Conservation (phyloP, 2,329 filamentous ascomycete species). For the Colletotrichum costaricense region DNA sequence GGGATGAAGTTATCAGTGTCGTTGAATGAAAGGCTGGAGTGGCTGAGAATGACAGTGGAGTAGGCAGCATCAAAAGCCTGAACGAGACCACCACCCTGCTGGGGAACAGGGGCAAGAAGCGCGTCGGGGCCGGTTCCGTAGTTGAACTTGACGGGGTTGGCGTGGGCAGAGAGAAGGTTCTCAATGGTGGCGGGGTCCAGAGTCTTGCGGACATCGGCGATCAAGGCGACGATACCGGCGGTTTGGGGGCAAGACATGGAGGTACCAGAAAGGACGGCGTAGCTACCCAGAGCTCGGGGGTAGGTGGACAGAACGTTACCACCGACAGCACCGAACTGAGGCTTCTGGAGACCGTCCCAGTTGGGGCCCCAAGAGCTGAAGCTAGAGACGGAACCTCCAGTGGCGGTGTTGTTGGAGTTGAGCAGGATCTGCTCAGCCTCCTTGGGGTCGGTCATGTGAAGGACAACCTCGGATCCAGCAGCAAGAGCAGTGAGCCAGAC, state of each 20-base stretch:
- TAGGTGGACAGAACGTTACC: slow-evolving; percentile 70
- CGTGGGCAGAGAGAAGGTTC: slow-evolving; percentile 60
- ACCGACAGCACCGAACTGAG: slow-evolving; percentile 66
- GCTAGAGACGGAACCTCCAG: slow-evolving; percentile 62
- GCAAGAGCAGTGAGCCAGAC: slow-evolving; percentile 57
- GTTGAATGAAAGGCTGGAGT: slow-evolving; percentile 71
- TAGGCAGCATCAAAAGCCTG: slow-evolving; percentile 70
- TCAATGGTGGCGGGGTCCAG: slow-evolving; percentile 62
- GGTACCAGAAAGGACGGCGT: slow-evolving; percentile 65
- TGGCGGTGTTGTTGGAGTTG: slow-evolving; percentile 51
- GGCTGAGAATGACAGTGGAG: slow-evolving; percentile 62
- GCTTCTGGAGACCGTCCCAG: slow-evolving; percentile 68
- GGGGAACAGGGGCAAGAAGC: slow-evolving; percentile 64
- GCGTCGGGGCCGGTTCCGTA: slow-evolving; percentile 49
- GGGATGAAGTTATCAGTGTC: slow-evolving; percentile 68
- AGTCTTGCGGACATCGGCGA: slow-evolving; percentile 63
- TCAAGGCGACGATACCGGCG: slow-evolving; percentile 65
- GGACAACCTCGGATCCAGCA: slow-evolving; percentile 53
- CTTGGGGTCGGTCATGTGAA: slow-evolving; percentile 56
- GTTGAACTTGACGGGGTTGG: slow-evolving; percentile 62
- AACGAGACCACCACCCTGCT: slow-evolving; percentile 71
- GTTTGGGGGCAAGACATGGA: slow-evolving; percentile 71
- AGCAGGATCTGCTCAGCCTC: slow-evolving; percentile 49
- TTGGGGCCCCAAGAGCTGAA: slow-evolving; percentile 72
- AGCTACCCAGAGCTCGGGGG: slow-evolving; percentile 57